Evolutionary conservation across 2,329 filamentous ascomycete species (phyloP).

Genomic region (Xylariaceae sp.): DNA sequence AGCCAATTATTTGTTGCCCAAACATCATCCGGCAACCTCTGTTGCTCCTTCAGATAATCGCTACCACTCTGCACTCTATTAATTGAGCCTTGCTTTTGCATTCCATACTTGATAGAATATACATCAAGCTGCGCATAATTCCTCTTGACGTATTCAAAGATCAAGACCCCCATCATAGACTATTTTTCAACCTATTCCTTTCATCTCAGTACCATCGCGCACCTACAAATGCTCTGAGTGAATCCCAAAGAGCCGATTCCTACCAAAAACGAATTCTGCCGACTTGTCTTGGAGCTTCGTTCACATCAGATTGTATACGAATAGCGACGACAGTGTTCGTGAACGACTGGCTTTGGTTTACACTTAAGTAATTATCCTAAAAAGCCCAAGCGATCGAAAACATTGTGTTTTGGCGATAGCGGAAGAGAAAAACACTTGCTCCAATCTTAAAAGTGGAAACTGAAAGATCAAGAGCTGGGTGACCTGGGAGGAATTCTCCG

Average conservation of each 20-base stretch:
- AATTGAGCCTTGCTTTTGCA: slow-evolving; percentile 6
- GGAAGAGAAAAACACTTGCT: background rate
- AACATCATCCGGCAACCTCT: slow-evolving; percentile 3
- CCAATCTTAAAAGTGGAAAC: background rate
- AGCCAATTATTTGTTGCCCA: slow-evolving; percentile 13
- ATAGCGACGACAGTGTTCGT: background rate
- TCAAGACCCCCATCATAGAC: slow-evolving; percentile 5
- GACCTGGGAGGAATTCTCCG: slow-evolving; percentile 6
- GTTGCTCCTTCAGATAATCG: background rate
- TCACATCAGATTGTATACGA: background rate
- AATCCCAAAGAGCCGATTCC: background rate
- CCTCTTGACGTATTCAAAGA: slow-evolving; percentile 1
- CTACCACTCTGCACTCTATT: slow-evolving; percentile 1
- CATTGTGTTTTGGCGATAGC: background rate
- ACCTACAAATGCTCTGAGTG: background rate
- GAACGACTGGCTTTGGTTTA: background rate
- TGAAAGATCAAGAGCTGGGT: background rate
- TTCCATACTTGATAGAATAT: slow-evolving; percentile 11
- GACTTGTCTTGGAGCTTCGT: background rate
- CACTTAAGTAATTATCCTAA: background rate
- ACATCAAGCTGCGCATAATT: slow-evolving; percentile 2
- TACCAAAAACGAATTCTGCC: background rate
- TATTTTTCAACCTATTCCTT: background rate
- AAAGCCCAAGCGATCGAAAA: background rate
- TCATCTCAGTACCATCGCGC: background rate